Percentiles rank a stretch among this genome's conserved stretches.
phyloP scores from a whole-genome alignment of 2,329 filamentous ascomycete species.

The Daldinia sp. region DNA sequence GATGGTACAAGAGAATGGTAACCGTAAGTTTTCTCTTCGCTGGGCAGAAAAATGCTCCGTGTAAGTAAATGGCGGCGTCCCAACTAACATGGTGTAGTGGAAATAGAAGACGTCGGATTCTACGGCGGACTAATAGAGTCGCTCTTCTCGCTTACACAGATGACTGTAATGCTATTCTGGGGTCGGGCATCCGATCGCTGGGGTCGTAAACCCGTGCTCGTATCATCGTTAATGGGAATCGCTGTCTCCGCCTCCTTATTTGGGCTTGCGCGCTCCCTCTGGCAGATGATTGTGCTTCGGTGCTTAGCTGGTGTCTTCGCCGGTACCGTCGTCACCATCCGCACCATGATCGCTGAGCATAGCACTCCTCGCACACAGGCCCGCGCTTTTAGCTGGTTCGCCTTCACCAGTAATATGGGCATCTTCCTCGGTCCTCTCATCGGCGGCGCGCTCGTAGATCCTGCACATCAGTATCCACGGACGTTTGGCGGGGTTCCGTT shows the following conservation, averaged over 20 bases:
- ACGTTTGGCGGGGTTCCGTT: slow-evolving; percentile 65
- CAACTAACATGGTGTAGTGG: slow-evolving; percentile 49
- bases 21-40: slow-evolving; percentile 40
- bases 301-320: slow-evolving; percentile 77
- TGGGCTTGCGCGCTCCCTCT: slow-evolving; percentile 70
- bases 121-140: slow-evolving; percentile 80
- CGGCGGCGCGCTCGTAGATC: slow-evolving; percentile 74
- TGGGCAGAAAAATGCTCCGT: no score
- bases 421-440: slow-evolving; percentile 76
- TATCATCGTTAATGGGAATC: slow-evolving; percentile 72
- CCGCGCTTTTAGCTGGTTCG: slow-evolving; percentile 77
- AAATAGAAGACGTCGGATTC: slow-evolving; percentile 76
- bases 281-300: slow-evolving; percentile 78
- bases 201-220: slow-evolving; percentile 76
- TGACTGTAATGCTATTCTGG: slow-evolving; percentile 80
- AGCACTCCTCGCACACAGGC: slow-evolving; percentile 76
- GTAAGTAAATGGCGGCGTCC: no score
- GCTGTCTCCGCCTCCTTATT: slow-evolving; percentile 69
- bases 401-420: slow-evolving; percentile 77
- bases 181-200: slow-evolving; percentile 71
- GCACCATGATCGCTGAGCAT: slow-evolving; percentile 80
- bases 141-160: slow-evolving; percentile 78
- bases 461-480: slow-evolving; percentile 67
- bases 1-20: slow-evolving; percentile 75
- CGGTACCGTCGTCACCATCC: slow-evolving; percentile 76